Evolutionary conservation across 371 early-diverging fungal genomes (phyloP), one percentile per base, ranked within the genome.

Genomic region (Edhazardia aedis): DNA sequence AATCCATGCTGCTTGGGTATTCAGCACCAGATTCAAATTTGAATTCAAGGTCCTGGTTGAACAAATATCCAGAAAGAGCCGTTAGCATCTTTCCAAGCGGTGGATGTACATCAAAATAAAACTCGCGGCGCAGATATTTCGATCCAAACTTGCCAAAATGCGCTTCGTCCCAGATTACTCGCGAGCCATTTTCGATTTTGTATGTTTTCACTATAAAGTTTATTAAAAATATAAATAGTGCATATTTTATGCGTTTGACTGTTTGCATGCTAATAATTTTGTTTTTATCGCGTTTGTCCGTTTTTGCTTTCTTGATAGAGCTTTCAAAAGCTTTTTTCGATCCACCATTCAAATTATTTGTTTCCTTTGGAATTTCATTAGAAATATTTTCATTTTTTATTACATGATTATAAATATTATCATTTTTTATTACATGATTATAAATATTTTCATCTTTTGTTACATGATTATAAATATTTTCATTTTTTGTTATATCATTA

Each of bases 61-160:
- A 83, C 7, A 98, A 45, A 30, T 78, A 70, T 44, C 86, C 94
- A 11, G 88, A 79, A 7, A 94, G 69, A 0, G 85, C 94, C 12
- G 87, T 82, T 23, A 98, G 74, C 76, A 95, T 85, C 72, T 98
- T 98, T 44, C 95, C 96, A 37, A 94, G 77, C 0, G 96, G 96
- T 38, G 99, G 96, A 75, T 98, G 99, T 0, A 94, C 96, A 71
- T 98, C 96, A 69, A 89, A 90, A 68, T 92, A 93, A 65, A 94
- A 98, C 52, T 76, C 75, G 19, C 84, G 70, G 2, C 79, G 76
- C 26, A 95, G 71, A 64, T 98, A 98, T 50, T 59, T 57, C 2
- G 18, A 77, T n/a, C 88, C 85, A 71, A 89, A 93, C 67, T 88
- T 86, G 50, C 96, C 96, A 78, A 95, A 93, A 65, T 94, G 96